Conservation (phyloP, 2,329 filamentous ascomycete species). For the Neofusicoccum kwambonambiense region DNA sequence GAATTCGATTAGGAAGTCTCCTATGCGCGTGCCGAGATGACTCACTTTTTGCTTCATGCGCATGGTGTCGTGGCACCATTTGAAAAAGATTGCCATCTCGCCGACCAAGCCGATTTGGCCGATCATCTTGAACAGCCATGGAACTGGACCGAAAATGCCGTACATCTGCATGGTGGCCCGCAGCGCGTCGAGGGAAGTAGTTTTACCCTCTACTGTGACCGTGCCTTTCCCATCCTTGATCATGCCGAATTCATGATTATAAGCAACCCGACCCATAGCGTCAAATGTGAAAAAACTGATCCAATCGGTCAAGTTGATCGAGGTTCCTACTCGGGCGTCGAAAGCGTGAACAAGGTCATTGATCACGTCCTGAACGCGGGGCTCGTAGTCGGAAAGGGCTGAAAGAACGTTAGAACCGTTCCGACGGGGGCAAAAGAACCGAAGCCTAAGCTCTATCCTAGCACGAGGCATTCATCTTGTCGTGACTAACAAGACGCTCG, state of each 20-base stretch:
- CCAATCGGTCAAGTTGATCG: constrained; percentile 33
- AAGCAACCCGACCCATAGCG: constrained; percentile 49
- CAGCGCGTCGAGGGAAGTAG: constrained; percentile 21
- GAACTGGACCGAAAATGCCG: constrained; percentile 34
- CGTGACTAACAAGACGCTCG: not conserved
- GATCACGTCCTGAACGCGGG: constrained; percentile 33
- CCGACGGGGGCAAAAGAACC: not conserved
- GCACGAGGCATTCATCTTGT: not conserved
- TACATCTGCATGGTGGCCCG: constrained; percentile 37
- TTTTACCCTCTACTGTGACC: constrained; percentile 28
- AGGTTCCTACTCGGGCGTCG: constrained; percentile 24
- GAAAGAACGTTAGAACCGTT: not conserved
- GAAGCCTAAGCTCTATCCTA: not conserved
- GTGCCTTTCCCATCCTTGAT: constrained; percentile 25
- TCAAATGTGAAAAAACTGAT: constrained; percentile 48
- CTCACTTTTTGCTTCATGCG: constrained; percentile 7
- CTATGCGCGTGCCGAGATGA: not conserved
- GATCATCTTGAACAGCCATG: constrained; percentile 38
- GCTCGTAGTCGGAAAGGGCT: constrained; percentile 29
- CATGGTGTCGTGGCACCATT: constrained; percentile 14
- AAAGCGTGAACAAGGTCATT: constrained; percentile 28
- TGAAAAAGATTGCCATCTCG: not conserved
- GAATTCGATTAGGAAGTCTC: not conserved
- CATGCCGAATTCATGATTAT: constrained; percentile 43
- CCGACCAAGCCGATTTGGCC: not conserved